Evolutionary conservation across 495 filamentous ascomycete genomes (phyloP).

Genomic region (Penicillium lividum): DNA sequence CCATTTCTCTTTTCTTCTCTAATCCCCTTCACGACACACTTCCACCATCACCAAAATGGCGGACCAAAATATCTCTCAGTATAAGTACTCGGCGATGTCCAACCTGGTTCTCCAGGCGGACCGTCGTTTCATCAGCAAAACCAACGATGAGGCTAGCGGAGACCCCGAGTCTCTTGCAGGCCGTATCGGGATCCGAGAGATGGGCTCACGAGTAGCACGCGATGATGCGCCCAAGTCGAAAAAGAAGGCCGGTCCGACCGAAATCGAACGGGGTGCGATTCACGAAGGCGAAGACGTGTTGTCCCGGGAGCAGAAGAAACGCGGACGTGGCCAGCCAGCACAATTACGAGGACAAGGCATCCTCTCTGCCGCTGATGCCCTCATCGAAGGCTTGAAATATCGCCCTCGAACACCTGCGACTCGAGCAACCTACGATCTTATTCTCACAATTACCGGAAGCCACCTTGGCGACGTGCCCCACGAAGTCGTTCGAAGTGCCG

Average conservation of each 20-base stretch:
- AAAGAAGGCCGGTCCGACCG: constrained; percentile 62
- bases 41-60: constrained; percentile 60
- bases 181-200: constrained; percentile 87
- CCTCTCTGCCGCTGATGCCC: constrained; percentile 78
- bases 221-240: constrained; percentile 81
- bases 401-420: constrained; percentile 90
- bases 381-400: constrained; percentile 84
- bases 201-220: constrained; percentile 81
- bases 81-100: constrained; percentile 99
- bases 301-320: constrained; percentile 83
- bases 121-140: constrained; percentile 87
- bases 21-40: constrained; percentile 18
- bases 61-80: constrained; percentile 94
- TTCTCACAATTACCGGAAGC: constrained; percentile 83
- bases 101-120: constrained; percentile 99
- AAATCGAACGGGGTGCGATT: constrained; percentile 74
- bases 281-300: constrained; percentile 86
- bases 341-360: constrained; percentile 78
- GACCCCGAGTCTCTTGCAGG: constrained; percentile 97
- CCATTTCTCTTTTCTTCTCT: constrained; percentile 26
- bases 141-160: constrained; percentile 91
- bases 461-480: constrained; percentile 92
- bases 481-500: constrained; percentile 90
- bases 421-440: constrained; percentile 92
- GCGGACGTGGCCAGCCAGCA: constrained; percentile 71